A percentile compares a stretch with the other conserved stretches of the same genome.
phyloP scores from a whole-genome alignment of 2,329 filamentous ascomycete species.

The Stagonosporopsis tanaceti region DNA sequence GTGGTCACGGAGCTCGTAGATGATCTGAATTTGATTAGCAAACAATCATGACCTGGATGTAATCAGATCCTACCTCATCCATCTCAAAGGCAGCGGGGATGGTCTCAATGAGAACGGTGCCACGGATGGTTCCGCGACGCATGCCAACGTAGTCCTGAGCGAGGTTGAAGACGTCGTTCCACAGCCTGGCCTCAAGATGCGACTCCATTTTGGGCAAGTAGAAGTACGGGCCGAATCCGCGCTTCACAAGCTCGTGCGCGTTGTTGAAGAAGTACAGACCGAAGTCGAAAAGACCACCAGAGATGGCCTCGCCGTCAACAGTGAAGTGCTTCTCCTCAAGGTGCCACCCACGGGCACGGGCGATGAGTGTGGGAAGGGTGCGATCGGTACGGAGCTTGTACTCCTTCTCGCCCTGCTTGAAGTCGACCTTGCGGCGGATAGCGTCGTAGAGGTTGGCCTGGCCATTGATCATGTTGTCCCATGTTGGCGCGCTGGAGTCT shows the following conservation, averaged over 20 bases:
- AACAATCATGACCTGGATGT: neutral
- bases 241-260: constrained; percentile 83
- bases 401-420: constrained; percentile 93
- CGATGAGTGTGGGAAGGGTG: constrained; percentile 86
- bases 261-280: constrained; percentile 99
- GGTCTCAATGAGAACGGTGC: constrained; percentile 95
- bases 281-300: constrained; percentile 92
- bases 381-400: constrained; percentile 97
- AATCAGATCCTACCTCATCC: constrained; percentile 71
- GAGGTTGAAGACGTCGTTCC: constrained; percentile 98
- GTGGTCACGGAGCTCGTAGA: constrained; percentile 98
- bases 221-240: constrained; percentile 92
- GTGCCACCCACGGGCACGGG: constrained; percentile 96
- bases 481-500: constrained; percentile 96
- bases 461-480: constrained; percentile 99
- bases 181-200: constrained; percentile 93
- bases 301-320: constrained; percentile 93
- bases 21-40: constrained; percentile 67
- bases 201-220: constrained; percentile 99
- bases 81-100: constrained; percentile 98
- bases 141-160: constrained; percentile 93
- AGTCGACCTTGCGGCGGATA: constrained; percentile 91
- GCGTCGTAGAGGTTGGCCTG: constrained; percentile 98
- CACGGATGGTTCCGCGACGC: constrained; percentile 89
- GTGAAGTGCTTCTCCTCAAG: constrained; percentile 98